Base-by-base conservation (phyloP, 106 monocot species). In the Triglochin maritima region DNA sequence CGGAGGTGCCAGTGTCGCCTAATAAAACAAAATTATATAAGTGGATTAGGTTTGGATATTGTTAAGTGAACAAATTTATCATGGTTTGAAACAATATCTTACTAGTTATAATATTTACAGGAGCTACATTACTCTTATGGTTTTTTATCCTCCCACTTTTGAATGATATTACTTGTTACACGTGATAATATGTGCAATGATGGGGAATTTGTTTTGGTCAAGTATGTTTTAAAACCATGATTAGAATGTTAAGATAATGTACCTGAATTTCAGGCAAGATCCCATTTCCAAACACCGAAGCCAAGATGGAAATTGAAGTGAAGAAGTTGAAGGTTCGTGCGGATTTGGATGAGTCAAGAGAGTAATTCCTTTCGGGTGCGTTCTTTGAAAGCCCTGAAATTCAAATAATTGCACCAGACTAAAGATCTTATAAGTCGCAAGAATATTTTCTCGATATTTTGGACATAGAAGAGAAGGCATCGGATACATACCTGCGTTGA, bases 181-280 rank as follows among this genome's bases (percentile, higher is more conserved):
- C 1, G 1, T 29, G 29, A 29, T 29, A 29, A 29, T 29, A 29
- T 29, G 29, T 29, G 29, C 29, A 29, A 11, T 11, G 52, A 52
- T 11, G 11, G 7, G 52, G 9, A 11, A 6, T 0, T 7, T 52
- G 2, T 11, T 8, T 11, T 8, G 52, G 52, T 8, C 7, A 11
- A 59, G 10, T 9, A 59, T 59, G 58, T 15, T 13, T 59, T 13
- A n/a, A 5, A 15, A 5, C 3, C 58, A 16, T 9, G 13, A 59
- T 5, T 13, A 11, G 15, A 59, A 59, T 59, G 58, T 13, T 11
- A n/a, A 12, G 49, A 66, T 17, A 5, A 17, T n/a, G 49, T 73
- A 93, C 88, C 74, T 93, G 92, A 29, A 93, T 88, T 69, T 88
- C 92, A 5, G 92, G 92, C 29, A 88, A 55, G 60, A 93, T 93